These are phyloP conservation scores for Termitomyces sp. DNA, from an alignment of 1,284 basidiomycete species.

Conservation along the genomic window DNA sequence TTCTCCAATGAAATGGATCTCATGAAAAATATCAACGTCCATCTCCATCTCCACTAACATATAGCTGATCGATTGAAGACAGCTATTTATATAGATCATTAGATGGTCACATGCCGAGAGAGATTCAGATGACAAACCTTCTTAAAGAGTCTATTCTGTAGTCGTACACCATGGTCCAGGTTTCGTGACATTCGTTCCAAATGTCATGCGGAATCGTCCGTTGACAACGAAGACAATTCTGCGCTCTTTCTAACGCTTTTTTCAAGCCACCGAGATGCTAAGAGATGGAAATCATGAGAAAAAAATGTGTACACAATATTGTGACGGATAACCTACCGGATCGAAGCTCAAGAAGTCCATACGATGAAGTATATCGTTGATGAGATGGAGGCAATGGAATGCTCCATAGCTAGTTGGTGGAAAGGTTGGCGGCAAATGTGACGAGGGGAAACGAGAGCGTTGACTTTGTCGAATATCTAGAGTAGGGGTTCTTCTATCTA, in stretches of 20 bases:
- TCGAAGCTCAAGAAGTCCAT: neutral
- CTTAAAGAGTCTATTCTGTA: neutral
- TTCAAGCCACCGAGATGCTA: constrained; percentile 1
- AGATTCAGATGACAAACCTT: constrained; percentile 1
- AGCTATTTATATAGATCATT: constrained; percentile 1
- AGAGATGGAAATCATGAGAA: neutral
- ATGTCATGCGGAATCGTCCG: neutral
- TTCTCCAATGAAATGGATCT: neutral
- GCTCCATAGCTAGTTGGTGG: neutral
- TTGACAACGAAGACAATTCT: constrained; percentile 6
- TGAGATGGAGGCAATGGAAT: neutral
- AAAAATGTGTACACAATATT: neutral
- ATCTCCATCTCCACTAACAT: neutral
- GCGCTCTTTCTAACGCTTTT: neutral
- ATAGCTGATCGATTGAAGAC: constrained; percentile 1
- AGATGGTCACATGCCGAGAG: neutral
- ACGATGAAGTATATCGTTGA: constrained; percentile 2
- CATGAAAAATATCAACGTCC: neutral
- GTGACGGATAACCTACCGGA: neutral
- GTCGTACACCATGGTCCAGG: constrained; percentile 1
- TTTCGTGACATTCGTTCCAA: constrained; percentile 4
- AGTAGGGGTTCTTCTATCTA: neutral
- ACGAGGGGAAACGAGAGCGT: neutral
- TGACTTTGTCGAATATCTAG: neutral
- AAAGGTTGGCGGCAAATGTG: neutral